Evolutionary conservation across 208 protist genomes (phyloP), one percentile per base, ranked within the genome.

Genomic region (Lotmaria passim): DNA sequence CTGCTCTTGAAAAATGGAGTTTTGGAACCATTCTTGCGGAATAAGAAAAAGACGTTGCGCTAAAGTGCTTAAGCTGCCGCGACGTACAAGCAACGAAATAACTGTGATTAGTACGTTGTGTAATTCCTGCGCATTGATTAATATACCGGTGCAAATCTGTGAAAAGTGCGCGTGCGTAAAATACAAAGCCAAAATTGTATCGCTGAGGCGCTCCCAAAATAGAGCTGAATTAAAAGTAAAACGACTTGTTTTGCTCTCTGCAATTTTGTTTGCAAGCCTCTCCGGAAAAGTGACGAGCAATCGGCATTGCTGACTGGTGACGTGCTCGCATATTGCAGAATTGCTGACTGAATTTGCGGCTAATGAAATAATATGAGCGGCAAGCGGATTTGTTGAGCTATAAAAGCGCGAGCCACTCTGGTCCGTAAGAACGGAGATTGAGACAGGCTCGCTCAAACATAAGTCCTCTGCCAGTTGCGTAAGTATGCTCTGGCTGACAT

Each of bases 211-310:
- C 28, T 76, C 76, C 62, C 39, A 65, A 39, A 63, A 82, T 15
- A 78, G 43, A 1, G 23, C 31, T 7, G 65, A 33, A 26, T 78
- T 68, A 21, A 74, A 63, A 17, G 55, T 21, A 66, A 52, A 76
- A 5, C n/a, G 23, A 15, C 31, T 33, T 15, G 39, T 52, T 55
- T 52, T 26, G 11, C 12, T 46, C 17, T 63, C 34, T 0, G 65
- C 26, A 6, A 67, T 36, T 17, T 48, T 58, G 43, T 71, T 73
- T 28, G 73, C 64, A 28, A 79, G 55, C n/a, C 59, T 60, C 46
- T 79, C 73, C 7, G 73, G 73, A 69, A 79, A 79, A n/a, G 73
- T 69, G 34, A 73, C 58, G 26, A 79, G 46, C 36, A 39, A 26
- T 12, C 55, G 51, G 47, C 65, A 73, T 36, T 73, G 50, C 30